Base-by-base conservation (phyloP, 805 yeast species). In the Candida pini region DNA sequence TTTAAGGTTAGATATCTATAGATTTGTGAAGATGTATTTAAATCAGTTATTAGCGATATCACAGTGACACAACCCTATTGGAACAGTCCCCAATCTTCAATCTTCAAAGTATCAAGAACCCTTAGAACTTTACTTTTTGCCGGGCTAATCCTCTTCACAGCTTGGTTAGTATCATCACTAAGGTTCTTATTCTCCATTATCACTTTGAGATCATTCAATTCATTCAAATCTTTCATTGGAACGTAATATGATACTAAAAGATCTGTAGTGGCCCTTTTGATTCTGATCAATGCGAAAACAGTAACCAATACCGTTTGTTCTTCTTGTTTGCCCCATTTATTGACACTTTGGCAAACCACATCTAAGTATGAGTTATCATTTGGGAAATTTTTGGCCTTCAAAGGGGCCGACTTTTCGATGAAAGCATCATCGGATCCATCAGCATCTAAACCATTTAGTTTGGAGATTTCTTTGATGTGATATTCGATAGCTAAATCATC, bases 161-260 rank as follows among this genome's bases (percentile, higher is more conserved):
- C 64, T 4, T 21, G 25, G 23, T 48, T 51, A 6, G 47, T 50
- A 6, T 37, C 43, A 0, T 19, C 36, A 7, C 26, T 12, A n/a
- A n/a, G n/a, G 24, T 19, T 14, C 15, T 35, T 35, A 9, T 40
- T 41, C 9, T 38, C 41, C 9, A 44, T 28, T 4, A 42, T 20
- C 20, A 31, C 26, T 16, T 44, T 34, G 10, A 63, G 40, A 8
- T 49, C 56, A 10, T 47, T 39, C 6, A 60, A 33, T 24, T 60
- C 60, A 1, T 51, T 46, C 1, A 56, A 49, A 1, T 47, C 43
- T 8, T 45, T 47, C 13, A 75, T 48, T n/a, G 85, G 84, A 2
- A 78, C 65, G 43, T 81, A 80, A 48, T 72, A 66, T 3, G 82
- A 68, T 10, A 83, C 52, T 26, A 82, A 50, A 4, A 78, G 63